These are phyloP conservation scores for Rubroshorea leprosula DNA, from an alignment of 345 rosid genomes.

Conservation along the genomic window DNA sequence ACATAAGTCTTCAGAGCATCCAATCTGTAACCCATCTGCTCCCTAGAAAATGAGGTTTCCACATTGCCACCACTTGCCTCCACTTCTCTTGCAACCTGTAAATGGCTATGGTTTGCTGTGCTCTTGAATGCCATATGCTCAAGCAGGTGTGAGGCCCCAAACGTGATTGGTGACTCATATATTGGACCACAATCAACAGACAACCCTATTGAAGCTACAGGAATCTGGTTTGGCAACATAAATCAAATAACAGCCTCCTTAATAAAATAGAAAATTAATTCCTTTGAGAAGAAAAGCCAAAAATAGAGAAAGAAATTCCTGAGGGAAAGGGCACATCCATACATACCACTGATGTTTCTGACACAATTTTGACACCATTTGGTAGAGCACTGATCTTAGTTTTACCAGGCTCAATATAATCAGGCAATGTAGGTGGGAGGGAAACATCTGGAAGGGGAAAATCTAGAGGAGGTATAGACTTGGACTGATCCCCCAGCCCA, in stretches of 20 bases:
- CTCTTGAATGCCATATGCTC: conserved; percentile 90
- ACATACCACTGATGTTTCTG: conserved; percentile 34
- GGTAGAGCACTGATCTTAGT: background rate
- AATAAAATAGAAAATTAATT: conserved; percentile 9
- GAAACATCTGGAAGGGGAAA: conserved; percentile 56
- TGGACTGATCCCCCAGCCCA: conserved; percentile 62
- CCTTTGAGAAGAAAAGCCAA: background rate
- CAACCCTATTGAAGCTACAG: conserved; percentile 78
- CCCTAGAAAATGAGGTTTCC: conserved; percentile 75
- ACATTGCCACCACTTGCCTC: conserved; percentile 86
- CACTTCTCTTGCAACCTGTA: conserved; percentile 71
- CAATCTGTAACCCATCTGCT: conserved; percentile 75
- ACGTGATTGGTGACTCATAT: conserved; percentile 58
- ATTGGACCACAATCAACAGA: conserved; percentile 69
- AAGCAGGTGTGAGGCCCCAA: conserved; percentile 75
- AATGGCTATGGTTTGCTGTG: conserved; percentile 72
- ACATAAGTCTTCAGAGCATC: conserved; percentile 90
- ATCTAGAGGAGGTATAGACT: conserved; percentile 42
- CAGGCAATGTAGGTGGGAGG: conserved; percentile 61
- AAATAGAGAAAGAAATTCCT: too few relatives aligned
- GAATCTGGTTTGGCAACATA: conserved; percentile 43
- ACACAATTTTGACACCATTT: background rate
- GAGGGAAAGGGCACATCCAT: conserved; percentile 9
- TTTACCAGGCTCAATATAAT: conserved; percentile 31
- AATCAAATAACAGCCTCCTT: conserved; percentile 12